These are phyloP conservation scores for Solanum peruvianum DNA, from an alignment of 257 asterid genomes.

Conservation along the genomic window DNA sequence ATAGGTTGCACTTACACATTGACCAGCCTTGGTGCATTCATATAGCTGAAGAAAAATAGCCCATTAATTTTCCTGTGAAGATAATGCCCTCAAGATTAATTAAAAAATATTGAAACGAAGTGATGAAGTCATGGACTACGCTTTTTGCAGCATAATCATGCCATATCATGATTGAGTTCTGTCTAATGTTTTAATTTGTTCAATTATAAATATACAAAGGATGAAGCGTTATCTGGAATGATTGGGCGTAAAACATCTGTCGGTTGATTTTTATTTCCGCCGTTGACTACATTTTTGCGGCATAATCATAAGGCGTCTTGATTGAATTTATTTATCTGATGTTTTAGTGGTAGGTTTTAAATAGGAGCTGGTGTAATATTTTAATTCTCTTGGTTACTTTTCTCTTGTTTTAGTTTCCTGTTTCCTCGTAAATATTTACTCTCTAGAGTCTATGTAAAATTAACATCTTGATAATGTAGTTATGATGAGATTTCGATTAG, in stretches of 20 bases:
- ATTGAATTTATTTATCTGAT: not conserved
- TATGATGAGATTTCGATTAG: not conserved
- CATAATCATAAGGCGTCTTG: not conserved
- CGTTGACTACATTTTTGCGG: not conserved
- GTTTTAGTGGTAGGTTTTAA: not conserved
- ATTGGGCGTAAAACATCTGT: not conserved
- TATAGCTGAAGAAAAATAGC: not conserved
- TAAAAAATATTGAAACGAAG: not conserved
- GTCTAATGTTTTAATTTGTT: not conserved
- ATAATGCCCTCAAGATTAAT: not conserved
- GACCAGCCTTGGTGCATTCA: not conserved
- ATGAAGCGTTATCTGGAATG: too few relatives aligned
- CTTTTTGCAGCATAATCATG: not conserved
- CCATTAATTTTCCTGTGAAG: not conserved
- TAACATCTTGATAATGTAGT: not conserved
- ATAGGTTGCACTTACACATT: not conserved
- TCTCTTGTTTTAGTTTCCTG: not conserved
- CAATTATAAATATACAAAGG: not conserved
- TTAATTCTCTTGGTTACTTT: not conserved
- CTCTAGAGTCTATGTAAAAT: not conserved
- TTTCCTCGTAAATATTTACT: not conserved
- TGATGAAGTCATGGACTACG: not conserved
- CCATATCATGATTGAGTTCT: not conserved
- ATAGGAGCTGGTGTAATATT: not conserved
- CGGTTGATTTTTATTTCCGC: not conserved